Base-by-base conservation (phyloP, 2,329 filamentous ascomycete species). In the Tolypocladium nubicola region DNA sequence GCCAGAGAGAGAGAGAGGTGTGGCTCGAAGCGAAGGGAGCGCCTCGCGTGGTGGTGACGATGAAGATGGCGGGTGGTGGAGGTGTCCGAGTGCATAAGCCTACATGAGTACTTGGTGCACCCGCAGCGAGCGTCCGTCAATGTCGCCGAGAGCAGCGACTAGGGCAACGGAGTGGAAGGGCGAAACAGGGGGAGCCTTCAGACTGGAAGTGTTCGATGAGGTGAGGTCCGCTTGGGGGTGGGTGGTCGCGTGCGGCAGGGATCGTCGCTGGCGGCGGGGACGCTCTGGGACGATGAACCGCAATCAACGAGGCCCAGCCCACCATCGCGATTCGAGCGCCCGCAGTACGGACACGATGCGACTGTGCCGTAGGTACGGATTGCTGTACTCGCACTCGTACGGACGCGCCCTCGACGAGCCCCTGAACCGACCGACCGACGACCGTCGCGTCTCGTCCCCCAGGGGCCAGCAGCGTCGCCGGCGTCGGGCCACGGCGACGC, bases 221-320 rank as follows among this genome's bases (percentile, higher is more conserved):
- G 43, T 19, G 26, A 49, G 26, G 45, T 26, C 45, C 16, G 37
- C 37, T 38, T 4, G 37, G 54, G 52, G 35, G 56, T 50, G 57
- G 60, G 53, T 58, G 55, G 58, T 62, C 59, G 59, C 52, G 59
- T 61, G 61, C 49, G 61, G 61, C 56, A 62, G 59, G 61, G 61
- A 62, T 62, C 61, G 61, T 59, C 61, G 52, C 60, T 52, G 59
- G 57, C 56, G 54, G 54, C 30, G 37, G 38, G 23, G 52, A 40
- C 52, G 53, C 47, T 35, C 30, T 26, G 40, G 38, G 10, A 41
- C 53, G 14, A 13, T 9, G 41, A 14, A 14, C 21, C 21, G 45
- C 45, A 19, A 47, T 19, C 43, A 23, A 30, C 23, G 13, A 21
- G 19, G 21, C 19, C 26, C 23, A 23, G 26, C 26, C 26, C 26